Conservation (phyloP, 164 flowering plant species). For the Chimonanthus praecox region DNA sequence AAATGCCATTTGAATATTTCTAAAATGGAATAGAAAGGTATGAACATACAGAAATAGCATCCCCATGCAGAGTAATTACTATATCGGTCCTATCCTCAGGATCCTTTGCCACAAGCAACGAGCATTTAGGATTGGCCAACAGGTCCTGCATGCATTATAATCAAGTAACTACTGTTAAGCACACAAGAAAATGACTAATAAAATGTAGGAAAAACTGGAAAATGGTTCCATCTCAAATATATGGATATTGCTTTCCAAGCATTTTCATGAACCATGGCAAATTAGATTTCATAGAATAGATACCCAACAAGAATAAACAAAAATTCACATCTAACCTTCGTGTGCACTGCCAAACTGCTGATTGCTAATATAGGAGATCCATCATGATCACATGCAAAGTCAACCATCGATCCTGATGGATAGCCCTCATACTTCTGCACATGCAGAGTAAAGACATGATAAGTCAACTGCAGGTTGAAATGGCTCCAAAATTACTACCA, state of each 20-base stretch:
- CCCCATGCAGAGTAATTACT: constrained; percentile 70
- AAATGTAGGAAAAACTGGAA: background rate
- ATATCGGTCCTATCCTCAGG: constrained; percentile 84
- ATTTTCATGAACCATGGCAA: background rate
- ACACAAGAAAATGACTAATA: background rate
- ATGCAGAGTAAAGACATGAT: constrained; percentile 9
- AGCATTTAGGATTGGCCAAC: constrained; percentile 68
- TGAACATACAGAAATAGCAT: constrained; percentile 63
- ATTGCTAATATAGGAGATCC: constrained; percentile 87
- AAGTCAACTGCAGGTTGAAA: background rate
- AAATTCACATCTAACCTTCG: constrained; percentile 45
- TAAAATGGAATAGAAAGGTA: background rate
- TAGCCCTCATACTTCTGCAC: constrained; percentile 76
- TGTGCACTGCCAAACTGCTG: constrained; percentile 76
- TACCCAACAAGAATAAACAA: background rate
- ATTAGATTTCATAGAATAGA: background rate
- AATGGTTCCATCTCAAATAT: background rate
- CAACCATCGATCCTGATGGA: constrained; percentile 96
- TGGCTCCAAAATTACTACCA: background rate
- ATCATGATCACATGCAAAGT: constrained; percentile 82
- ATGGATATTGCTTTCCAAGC: background rate
- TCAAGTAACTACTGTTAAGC: background rate
- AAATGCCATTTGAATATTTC: background rate
- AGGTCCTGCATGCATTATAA: background rate
- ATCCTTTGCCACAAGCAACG: constrained; percentile 77